Base-by-base conservation (phyloP, 768 basidiomycete species). In the Suillus subluteus region DNA sequence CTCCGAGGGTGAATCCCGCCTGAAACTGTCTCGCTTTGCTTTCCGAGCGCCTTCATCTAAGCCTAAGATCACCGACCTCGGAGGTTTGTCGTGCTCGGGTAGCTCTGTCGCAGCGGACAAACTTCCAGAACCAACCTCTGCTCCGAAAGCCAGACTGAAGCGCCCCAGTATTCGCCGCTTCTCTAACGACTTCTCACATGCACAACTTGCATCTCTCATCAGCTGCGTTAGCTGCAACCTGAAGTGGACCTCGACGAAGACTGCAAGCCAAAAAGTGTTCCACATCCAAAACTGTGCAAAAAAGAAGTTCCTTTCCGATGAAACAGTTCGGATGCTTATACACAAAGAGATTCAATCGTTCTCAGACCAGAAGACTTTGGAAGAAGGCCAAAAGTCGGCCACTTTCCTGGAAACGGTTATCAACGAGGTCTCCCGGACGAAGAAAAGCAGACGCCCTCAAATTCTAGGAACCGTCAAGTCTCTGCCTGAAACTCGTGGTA, bases 251-350 rank as follows among this genome's bases (percentile, higher is more conserved):
- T 78, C 86, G 15, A 82, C 84, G 63, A 95, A 95, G 74, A 84
- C 84, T 4, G 78, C 78, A 13, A 68, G 76, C 21, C 87, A 89
- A 71, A 95, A 95, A 75, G 75, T 85, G 73, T 69, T 81, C 3
- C 94, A 95, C 73, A 85, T 95, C 48, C 82, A 82, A 59, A 79
- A 81, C 7, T 95, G 94, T 74, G 86, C 90, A 15, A 88, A 84
- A 76, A 93, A 89, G 75, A 79, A 81, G 26, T 78, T 74, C 5
- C 76, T 89, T 50, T 79, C 81, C 7, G 77, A 85, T 38, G 86
- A 87, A 6, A 91, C 91, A 2, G 68, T 94, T 40, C 75, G 76
- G 3, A 66, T 79, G 35, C 80, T 91, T 32, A 73, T 93, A 6
- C 78, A 79, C 35, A 82, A 84, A 68, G 87, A 88, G 70, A 68